Base-by-base conservation (phyloP, 164 flowering plant genomes). In the Kalanchoe fedtschenkoi region DNA sequence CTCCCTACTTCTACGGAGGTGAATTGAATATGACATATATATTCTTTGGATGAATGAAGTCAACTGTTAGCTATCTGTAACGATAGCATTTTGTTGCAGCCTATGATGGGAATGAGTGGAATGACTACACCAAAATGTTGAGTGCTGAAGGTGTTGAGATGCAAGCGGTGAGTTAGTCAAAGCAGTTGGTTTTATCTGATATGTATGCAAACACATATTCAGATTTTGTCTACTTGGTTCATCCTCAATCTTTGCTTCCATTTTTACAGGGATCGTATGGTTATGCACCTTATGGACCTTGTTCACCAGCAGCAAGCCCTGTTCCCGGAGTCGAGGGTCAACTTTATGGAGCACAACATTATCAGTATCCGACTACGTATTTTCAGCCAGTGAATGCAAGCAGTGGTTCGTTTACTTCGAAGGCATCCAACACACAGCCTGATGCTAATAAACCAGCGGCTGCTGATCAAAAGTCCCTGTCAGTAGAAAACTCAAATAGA, bases 311-410 rank as follows among this genome's bases (percentile, higher is more conserved):
- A 38, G 76, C 71, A 30, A 81, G 89, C 1, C 84, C 90, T 5
- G 84, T 80, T 69, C 95, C 95, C 2, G 70, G 88, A 6, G 33
- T 89, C 65, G 95, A 90, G 76, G 88, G 86, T 44, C 92, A 85
- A 71, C 66, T 84, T 0, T 90, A 88, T 73, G 87, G 85, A 17
- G 81, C 87, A 47, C 95, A 85, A 62, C 90, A 81, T 17, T 90
- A 85, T 65, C 95, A 86, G 67, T 90, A 88, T 68, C 85, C 86
- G 8, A 32, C 76, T 13, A 78, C 77, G 16, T 89, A 79, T 68
- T 85, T 80, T 65, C 87, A 77, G 69, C 79, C 84, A 2, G 62
- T 77, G 41, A 75, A 73, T 41, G 76, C 84, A 33, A 68, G 75
- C 30, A 76, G 64, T 72, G 82, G 74, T 6, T 72, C 75, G 0